Base-by-base conservation (phyloP, 2,329 filamentous ascomycete genomes). In the Sporothrix sp. region DNA sequence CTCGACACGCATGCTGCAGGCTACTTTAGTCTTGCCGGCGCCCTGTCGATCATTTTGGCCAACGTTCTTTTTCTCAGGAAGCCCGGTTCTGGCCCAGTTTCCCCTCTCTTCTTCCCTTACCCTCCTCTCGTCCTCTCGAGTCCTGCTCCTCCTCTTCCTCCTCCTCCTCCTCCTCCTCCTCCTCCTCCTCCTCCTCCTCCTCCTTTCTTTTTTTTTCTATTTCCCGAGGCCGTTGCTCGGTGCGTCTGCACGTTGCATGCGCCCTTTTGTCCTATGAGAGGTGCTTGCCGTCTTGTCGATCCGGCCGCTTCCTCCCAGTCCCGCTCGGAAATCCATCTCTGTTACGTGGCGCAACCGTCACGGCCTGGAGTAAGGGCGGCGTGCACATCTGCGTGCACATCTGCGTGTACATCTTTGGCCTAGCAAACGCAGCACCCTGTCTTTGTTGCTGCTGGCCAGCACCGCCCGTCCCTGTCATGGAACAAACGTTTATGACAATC, bases 401-500 rank as follows among this genome's bases (percentile, higher is more conserved):
- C n/a, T n/a, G n/a, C n/a, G n/a, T n/a, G n/a, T n/a, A n/a, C n/a
- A n/a, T n/a, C n/a, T n/a, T n/a, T 28, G 25, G 25, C 10, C 25
- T 28, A 28, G 25, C 5, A 28, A 10, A 28, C 25, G 25, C 25
- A n/a, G n/a, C n/a, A n/a, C n/a, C n/a, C n/a, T n/a, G n/a, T n/a
- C n/a, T n/a, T n/a, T n/a, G n/a, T n/a, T n/a, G n/a, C n/a, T n/a
- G n/a, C n/a, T n/a, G n/a, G n/a, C n/a, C n/a, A n/a, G n/a, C n/a
- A n/a, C n/a, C n/a, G n/a, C n/a, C 4, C 11, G 18, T 30, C 25
- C 28, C 16, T 18, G 33, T 25, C 57, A 87, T 87, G 85, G 85
- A 90, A 68, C 85, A 85, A 58, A 93, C 87, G 28, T 94, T 94
- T 69, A 93, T 94, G 70, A 89, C 87, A 58, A 93, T 94, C 63